A percentile compares a stretch with the other conserved stretches of the same genome.
Conservation (phyloP, 139 green algal genomes). For the Chlamydomonas eustigma region DNA sequence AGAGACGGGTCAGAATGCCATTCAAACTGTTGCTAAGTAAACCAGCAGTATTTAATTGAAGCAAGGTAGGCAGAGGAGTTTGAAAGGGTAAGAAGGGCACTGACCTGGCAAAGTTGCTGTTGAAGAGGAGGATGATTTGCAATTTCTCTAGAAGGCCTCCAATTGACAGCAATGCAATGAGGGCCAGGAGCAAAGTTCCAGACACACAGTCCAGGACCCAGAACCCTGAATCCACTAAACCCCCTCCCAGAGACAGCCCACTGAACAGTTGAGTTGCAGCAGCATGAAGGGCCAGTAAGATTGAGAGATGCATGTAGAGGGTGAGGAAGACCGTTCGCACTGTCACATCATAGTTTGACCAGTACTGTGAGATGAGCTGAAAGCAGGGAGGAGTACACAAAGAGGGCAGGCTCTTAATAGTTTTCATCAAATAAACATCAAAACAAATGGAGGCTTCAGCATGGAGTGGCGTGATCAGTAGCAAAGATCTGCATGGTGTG, state of each 20-base stretch:
- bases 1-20: too few species aligned
- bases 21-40: too few species aligned
- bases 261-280: slow-evolving; percentile 1
- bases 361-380: too few species aligned
- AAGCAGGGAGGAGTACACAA: too few species aligned
- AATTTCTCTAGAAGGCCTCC: background rate
- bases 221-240: background rate
- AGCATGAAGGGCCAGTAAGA: background rate
- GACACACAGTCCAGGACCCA: background rate
- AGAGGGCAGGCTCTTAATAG: too few species aligned
- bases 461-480: too few species aligned
- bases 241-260: background rate
- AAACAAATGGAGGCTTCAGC: too few species aligned
- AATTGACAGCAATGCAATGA: background rate
- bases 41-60: too few species aligned
- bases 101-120: background rate
- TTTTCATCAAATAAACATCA: too few species aligned
- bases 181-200: background rate
- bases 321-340: background rate
- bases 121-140: background rate
- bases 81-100: too few species aligned
- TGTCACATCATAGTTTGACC: background rate
- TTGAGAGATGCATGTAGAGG: background rate
- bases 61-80: too few species aligned
- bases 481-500: too few species aligned